Percentiles rank a stretch among this genome's conserved stretches.
phyloP scores from a whole-genome alignment of 106 monocot species.

The Dactylorhiza incarnata region DNA sequence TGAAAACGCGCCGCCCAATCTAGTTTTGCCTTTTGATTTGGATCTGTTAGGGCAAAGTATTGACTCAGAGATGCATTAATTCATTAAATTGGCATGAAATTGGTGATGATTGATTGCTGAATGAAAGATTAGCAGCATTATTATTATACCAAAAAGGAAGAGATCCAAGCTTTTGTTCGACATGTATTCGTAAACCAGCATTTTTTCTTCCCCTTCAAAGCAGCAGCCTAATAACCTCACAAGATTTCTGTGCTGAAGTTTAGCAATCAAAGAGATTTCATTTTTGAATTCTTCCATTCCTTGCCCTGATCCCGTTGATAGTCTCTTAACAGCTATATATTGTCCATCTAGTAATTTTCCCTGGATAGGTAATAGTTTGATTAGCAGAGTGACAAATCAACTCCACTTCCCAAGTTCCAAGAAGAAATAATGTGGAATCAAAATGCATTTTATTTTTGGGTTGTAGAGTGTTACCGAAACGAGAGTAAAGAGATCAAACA shows the following conservation, averaged over 20 bases:
- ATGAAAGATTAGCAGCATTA: neutral
- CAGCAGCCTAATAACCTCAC: slow-evolving; percentile 14
- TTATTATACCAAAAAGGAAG: slow-evolving; percentile 15
- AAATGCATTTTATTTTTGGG: too few species aligned
- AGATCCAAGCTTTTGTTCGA: slow-evolving; percentile 10
- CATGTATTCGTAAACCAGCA: slow-evolving; percentile 16
- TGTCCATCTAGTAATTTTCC: slow-evolving; percentile 3
- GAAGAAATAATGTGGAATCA: too few species aligned
- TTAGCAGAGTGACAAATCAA: too few species aligned
- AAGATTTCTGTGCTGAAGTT: slow-evolving; percentile 16
- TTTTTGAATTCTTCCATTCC: slow-evolving; percentile 14
- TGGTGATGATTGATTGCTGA: neutral
- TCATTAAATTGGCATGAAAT: neutral
- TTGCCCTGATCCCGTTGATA: slow-evolving; percentile 10
- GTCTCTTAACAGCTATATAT: slow-evolving; percentile 13
- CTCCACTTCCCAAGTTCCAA: too few species aligned
- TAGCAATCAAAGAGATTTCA: slow-evolving; percentile 15
- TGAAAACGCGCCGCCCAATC: neutral
- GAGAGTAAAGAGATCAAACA: too few species aligned
- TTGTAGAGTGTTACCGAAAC: too few species aligned
- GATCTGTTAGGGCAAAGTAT: neutral
- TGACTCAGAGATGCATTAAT: neutral
- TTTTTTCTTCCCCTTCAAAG: slow-evolving; percentile 15
- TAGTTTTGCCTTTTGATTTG: neutral
- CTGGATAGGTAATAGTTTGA: neutral